These are phyloP conservation scores for Wickerhamiella kurtzmanii DNA, from an alignment of 805 yeast species.

Conservation along the genomic window DNA sequence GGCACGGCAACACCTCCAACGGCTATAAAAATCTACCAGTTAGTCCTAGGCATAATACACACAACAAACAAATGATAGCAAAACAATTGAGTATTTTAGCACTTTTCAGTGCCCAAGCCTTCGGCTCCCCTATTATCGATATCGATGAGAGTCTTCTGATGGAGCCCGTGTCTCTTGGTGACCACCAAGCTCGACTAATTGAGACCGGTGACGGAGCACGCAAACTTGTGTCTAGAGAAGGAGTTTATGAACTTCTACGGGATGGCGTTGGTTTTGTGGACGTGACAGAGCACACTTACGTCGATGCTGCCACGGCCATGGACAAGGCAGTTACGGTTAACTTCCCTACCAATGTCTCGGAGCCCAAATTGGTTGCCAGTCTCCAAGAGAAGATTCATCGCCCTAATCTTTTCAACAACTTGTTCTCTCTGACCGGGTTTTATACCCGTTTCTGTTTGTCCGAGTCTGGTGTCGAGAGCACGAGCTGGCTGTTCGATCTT, in stretches of 20 bases:
- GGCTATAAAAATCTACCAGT: too few relatives aligned
- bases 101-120: neutral
- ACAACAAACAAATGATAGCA: too few relatives aligned
- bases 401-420: constrained; percentile 35
- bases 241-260: neutral
- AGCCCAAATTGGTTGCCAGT: constrained; percentile 29
- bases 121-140: neutral
- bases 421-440: constrained; percentile 55
- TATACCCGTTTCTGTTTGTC: constrained; percentile 67
- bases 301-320: constrained; percentile 4
- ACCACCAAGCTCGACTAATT: too few relatives aligned
- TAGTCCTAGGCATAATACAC: too few relatives aligned
- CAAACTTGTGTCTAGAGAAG: neutral
- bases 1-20: too few relatives aligned
- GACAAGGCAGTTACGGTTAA: neutral
- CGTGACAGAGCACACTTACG: neutral
- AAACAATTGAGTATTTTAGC: too few relatives aligned
- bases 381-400: constrained; percentile 35
- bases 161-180: neutral
- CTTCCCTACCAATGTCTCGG: constrained; percentile 36
- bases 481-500: constrained; percentile 50
- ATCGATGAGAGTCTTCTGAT: neutral
- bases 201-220: neutral
- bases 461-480: constrained; percentile 53
- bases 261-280: neutral